Evolutionary conservation across 331 rosid genomes (phyloP), one percentile per base, ranked within the genome.

Genomic region (Spiraea crenata): DNA sequence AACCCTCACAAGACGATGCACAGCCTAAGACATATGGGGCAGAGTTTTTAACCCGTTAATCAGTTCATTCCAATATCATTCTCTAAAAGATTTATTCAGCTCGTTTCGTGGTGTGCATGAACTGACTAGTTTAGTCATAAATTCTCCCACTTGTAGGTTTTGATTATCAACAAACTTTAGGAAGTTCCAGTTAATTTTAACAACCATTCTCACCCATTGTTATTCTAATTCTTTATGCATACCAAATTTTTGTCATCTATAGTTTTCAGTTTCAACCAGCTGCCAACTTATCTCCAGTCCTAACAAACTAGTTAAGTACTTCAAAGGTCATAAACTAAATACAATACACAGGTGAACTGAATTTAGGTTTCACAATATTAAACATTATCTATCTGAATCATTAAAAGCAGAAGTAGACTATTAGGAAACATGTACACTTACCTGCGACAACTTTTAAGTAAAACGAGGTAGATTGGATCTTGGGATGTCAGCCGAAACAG

Each of bases 381-480:
- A 44, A 25, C 50, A 41, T 6, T 13, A 45, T 17, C 2, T 11
- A 16, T 46, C 34, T 48, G 17, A 63, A 5, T 5, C 19, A 2
- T 8, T 9, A 17, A 20, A 44, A 2, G 42, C 3, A 1, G 25
- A 51, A 65, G 57, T 8, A 35, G 5, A 4, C 1, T 65, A 11
- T 35, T 68, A 47, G 4, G 37, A 52, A 51, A 74, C 57, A 39
- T 41, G 46, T 40, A 48, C 55, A 83, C 89, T 90, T 86, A 80
- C 97, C 96, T 81, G 88, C 84, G 78, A 45, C 70, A 72, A 19
- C 17, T n/a, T 56, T 25, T 86, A 59, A 88, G 79, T 54, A 90
- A 80, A 77, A 87, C 77, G 72, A 84, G 81, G 82, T 81, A 81
- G 56, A 69, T 73, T 46, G 89, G 97, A 80, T 93, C 96, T 75